A percentile compares a stretch with the other conserved stretches of the same genome.
Conservation (phyloP, 169 alveolate species). For the Plasmodium malariae region DNA sequence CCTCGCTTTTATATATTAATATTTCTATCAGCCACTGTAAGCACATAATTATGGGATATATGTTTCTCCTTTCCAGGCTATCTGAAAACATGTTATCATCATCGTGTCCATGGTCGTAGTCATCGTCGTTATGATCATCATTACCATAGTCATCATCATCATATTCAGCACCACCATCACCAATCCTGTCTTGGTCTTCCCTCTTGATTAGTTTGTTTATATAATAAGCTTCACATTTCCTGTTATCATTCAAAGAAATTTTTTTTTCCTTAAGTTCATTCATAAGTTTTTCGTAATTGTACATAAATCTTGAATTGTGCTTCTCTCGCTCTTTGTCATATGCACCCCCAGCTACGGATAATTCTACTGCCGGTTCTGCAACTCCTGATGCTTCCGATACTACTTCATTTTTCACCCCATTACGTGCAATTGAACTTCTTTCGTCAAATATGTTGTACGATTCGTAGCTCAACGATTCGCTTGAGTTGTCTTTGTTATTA, state of each 20-base stretch:
- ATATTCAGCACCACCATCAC: not conserved
- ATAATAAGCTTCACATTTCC: constrained; percentile 52
- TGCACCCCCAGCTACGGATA: too few species aligned
- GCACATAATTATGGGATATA: constrained; percentile 67
- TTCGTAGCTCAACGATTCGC: constrained; percentile 18
- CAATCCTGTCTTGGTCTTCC: not conserved
- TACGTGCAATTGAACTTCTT: not conserved
- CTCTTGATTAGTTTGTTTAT: constrained; percentile 18
- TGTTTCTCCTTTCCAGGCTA: constrained; percentile 45
- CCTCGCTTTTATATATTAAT: constrained; percentile 55
- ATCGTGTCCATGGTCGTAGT: not conserved
- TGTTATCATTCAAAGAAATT: constrained; percentile 16
- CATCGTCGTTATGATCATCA: not conserved
- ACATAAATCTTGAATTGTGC: not conserved
- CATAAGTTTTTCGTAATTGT: constrained; percentile 26
- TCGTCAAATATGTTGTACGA: constrained; percentile 28
- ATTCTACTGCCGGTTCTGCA: too few species aligned
- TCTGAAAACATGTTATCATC: constrained; percentile 49
- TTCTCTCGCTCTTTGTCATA: not conserved
- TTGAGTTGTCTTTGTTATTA: not conserved
- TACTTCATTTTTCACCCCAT: constrained; percentile 8
- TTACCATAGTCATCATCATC: not conserved
- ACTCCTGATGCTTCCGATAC: not conserved
- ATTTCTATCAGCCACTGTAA: constrained; percentile 67
- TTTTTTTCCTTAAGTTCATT: constrained; percentile 50